Evolutionary conservation across 2,329 filamentous ascomycete species (phyloP).

Genomic region (Tympanopsis confertula): DNA sequence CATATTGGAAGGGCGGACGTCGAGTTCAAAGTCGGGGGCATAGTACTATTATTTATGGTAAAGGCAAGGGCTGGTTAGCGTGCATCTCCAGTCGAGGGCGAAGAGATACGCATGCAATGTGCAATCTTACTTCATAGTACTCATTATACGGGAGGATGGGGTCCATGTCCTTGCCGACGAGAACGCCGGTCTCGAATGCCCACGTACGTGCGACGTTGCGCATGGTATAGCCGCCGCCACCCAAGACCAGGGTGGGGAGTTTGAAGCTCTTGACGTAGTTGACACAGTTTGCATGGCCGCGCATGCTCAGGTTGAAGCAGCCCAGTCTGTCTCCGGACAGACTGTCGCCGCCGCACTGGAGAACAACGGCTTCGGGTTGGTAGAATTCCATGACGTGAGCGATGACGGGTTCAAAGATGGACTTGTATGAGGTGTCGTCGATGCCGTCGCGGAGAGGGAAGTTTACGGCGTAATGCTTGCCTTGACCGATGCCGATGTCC

Average conservation of each 20-base stretch:
- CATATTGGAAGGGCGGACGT: constrained; percentile 78
- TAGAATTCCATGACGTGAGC: constrained; percentile 77
- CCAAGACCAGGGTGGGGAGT: constrained; percentile 83
- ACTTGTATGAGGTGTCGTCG: constrained; percentile 77
- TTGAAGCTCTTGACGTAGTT: constrained; percentile 79
- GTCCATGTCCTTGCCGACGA: constrained; percentile 73
- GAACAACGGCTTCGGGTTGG: constrained; percentile 79
- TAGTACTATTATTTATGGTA: constrained; percentile 56
- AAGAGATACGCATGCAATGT: too few species aligned
- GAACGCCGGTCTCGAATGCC: constrained; percentile 88
- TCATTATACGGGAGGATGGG: constrained; percentile 87
- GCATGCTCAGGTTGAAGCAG: constrained; percentile 96
- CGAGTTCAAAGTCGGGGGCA: constrained; percentile 77
- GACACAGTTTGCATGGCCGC: constrained; percentile 87
- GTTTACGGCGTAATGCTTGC: constrained; percentile 83
- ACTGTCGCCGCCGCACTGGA: constrained; percentile 92
- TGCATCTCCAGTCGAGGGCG: constrained; percentile 40
- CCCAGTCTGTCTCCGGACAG: constrained; percentile 91
- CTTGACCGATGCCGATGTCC: constrained; percentile 75
- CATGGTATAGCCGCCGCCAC: constrained; percentile 93
- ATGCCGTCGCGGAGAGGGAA: constrained; percentile 87
- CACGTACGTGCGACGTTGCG: constrained; percentile 93
- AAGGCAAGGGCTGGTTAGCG: background rate
- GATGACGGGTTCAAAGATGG: constrained; percentile 85
- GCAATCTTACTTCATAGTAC: constrained; percentile 64